phyloP scores from a whole-genome alignment of 345 rosid species.

The Dipteronia dyeriana region DNA sequence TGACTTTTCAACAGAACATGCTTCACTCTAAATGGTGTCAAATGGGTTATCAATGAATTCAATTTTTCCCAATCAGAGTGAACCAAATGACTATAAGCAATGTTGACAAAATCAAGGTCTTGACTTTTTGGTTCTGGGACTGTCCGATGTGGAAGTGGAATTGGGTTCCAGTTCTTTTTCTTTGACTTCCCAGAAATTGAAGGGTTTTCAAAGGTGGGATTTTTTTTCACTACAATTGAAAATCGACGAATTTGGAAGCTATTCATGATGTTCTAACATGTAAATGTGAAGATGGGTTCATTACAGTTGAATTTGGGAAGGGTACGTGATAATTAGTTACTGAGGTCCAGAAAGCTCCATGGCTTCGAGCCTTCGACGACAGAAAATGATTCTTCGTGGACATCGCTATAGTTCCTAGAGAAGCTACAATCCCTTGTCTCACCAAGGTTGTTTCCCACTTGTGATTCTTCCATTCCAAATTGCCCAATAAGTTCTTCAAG shows the following conservation, averaged over 20 bases:
- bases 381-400: conserved; percentile 72
- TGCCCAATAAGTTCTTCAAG: conserved; percentile 70
- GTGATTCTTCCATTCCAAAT: conserved; percentile 48
- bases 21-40: conserved; percentile 59
- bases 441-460: conserved; percentile 33
- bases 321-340: conserved; percentile 24
- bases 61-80: conserved; percentile 84
- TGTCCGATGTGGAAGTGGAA: conserved; percentile 72
- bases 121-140: conserved; percentile 67
- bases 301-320: conserved; percentile 22
- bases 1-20: conserved; percentile 59
- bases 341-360: conserved; percentile 98
- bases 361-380: conserved; percentile 90
- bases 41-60: conserved; percentile 35
- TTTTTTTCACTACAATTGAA: conserved; percentile 28
- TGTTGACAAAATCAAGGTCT: conserved; percentile 81
- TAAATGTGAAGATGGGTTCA: background rate
- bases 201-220: conserved; percentile 12
- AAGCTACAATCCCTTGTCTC: conserved; percentile 57
- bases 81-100: conserved; percentile 78
- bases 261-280: conserved; percentile 13
- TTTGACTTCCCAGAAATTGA: conserved; percentile 20
- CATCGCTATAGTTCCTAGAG: conserved; percentile 54
- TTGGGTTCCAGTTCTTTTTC: conserved; percentile 30
- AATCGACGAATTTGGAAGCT: conserved; percentile 24